phyloP scores from a whole-genome alignment of 208 protist genomes.

The Leishmania tarentolae region DNA sequence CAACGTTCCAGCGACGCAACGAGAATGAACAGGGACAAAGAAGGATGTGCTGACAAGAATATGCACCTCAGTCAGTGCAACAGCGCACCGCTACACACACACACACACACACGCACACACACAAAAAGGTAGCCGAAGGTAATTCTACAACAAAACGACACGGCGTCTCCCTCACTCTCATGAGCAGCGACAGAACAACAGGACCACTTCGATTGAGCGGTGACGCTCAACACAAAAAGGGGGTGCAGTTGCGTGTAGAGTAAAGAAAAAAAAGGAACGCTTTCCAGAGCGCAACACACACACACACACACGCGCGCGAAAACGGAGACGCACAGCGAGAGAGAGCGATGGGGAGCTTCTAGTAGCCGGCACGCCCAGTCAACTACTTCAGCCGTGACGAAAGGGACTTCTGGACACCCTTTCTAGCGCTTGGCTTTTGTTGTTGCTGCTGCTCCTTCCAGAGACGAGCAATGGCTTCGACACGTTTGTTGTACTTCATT shows the following conservation, averaged over 20 bases:
- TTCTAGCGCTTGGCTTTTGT: slow-evolving; percentile 11
- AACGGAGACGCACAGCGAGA: not conserved
- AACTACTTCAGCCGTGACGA: slow-evolving; percentile 7
- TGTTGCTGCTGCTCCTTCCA: slow-evolving; percentile 63
- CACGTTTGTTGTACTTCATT: slow-evolving; percentile 87
- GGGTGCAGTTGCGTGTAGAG: not conserved
- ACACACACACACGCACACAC: not conserved
- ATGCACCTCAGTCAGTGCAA: not conserved
- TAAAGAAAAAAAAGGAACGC: not conserved
- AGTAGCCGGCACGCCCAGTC: not conserved
- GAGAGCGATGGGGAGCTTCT: not conserved
- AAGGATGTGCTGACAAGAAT: not conserved
- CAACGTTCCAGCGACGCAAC: not conserved
- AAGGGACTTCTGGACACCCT: not conserved
- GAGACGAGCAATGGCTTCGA: slow-evolving; percentile 79
- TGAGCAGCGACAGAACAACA: not conserved
- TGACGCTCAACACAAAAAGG: not conserved
- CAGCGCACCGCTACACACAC: not conserved
- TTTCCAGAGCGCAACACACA: not conserved
- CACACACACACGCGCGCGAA: not conserved
- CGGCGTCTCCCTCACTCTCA: not conserved
- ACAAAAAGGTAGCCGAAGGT: not conserved
- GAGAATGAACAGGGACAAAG: not conserved
- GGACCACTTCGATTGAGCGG: not conserved
- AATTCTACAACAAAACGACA: too few species aligned